Percentiles rank a stretch among this genome's conserved stretches.
These are phyloP conservation scores for Cryptosporidium meleagridis DNA, from an alignment of 169 alveolate species.

Conservation along the genomic window DNA sequence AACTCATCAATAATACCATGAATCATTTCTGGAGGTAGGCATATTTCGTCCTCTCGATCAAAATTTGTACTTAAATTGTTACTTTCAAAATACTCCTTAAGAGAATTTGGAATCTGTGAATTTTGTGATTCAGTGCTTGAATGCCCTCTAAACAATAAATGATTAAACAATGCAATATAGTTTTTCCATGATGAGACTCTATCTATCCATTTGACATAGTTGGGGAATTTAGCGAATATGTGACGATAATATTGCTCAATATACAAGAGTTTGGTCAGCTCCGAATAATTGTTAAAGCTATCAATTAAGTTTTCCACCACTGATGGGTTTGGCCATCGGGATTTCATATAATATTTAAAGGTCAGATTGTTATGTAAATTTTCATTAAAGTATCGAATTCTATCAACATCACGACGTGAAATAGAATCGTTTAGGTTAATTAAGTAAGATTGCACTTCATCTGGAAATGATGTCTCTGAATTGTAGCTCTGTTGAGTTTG, in stretches of 20 bases:
- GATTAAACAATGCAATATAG: conserved; percentile 32
- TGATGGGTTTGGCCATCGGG: conserved; percentile 65
- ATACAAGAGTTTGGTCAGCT: conserved; percentile 21
- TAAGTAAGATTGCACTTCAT: conserved; percentile 54
- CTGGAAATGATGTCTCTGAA: conserved; percentile 41
- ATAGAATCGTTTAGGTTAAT: conserved; percentile 40
- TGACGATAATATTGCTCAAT: conserved; percentile 70
- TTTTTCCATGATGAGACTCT: conserved; percentile 69
- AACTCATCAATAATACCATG: conserved; percentile 60
- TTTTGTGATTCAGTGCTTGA: conserved; percentile 5
- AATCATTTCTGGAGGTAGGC: conserved; percentile 41
- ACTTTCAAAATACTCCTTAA: conserved; percentile 25
- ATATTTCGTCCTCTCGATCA: conserved; percentile 23
- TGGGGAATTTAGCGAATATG: conserved; percentile 66
- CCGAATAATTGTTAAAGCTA: background rate
- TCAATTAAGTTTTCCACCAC: conserved; percentile 35
- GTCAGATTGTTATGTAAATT: conserved; percentile 12
- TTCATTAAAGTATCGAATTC: conserved; percentile 52
- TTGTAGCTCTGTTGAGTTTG: conserved; percentile 10
- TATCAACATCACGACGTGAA: conserved; percentile 40
- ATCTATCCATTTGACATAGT: conserved; percentile 66
- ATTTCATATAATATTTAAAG: conserved; percentile 59
- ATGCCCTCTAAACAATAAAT: background rate
- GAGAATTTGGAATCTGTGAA: background rate
- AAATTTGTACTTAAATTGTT: background rate